A percentile compares a stretch with the other conserved stretches of the same genome.
These are phyloP conservation scores for Debaryomyces fabryi DNA, from an alignment of 1,139 yeast species.

Conservation along the genomic window DNA sequence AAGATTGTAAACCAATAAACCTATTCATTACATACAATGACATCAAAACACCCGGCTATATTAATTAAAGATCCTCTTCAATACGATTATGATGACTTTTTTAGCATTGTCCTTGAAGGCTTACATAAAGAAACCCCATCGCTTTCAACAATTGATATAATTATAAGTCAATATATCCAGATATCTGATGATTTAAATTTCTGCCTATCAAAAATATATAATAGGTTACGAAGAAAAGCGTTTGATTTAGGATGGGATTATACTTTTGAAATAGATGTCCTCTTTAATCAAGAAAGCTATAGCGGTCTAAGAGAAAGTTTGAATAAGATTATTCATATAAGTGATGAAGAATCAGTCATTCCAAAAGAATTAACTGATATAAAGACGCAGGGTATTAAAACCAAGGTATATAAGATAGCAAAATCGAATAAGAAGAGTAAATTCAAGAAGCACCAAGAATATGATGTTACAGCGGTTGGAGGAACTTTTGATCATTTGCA, in stretches of 20 bases:
- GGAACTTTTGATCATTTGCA: slow-evolving; percentile 98
- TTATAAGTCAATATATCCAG: slow-evolving; percentile 22
- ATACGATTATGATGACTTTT: slow-evolving; percentile 27
- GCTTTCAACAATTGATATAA: slow-evolving; percentile 24
- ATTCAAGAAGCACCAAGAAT: background rate
- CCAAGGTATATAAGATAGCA: background rate
- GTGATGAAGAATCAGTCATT: background rate
- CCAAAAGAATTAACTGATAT: background rate
- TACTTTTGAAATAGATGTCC: slow-evolving; percentile 34
- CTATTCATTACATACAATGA: slow-evolving; percentile 4
- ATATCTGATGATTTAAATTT: slow-evolving; percentile 27
- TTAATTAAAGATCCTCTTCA: slow-evolving; percentile 29
- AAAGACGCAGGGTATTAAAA: background rate
- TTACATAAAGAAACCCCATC: background rate
- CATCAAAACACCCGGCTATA: slow-evolving; percentile 21
- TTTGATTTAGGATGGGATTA: slow-evolving; percentile 25
- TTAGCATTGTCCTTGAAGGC: slow-evolving; percentile 18
- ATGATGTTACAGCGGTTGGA: slow-evolving; percentile 63
- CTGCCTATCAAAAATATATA: slow-evolving; percentile 32
- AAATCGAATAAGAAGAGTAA: background rate
- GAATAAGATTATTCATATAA: background rate
- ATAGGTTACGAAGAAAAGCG: slow-evolving; percentile 25
- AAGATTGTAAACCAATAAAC: background rate
- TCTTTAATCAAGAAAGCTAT: slow-evolving; percentile 25
- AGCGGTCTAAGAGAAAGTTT: background rate